Evolutionary conservation across 2,329 filamentous ascomycete genomes (phyloP).

Genomic region (Aspergillus pseudoglaucus): DNA sequence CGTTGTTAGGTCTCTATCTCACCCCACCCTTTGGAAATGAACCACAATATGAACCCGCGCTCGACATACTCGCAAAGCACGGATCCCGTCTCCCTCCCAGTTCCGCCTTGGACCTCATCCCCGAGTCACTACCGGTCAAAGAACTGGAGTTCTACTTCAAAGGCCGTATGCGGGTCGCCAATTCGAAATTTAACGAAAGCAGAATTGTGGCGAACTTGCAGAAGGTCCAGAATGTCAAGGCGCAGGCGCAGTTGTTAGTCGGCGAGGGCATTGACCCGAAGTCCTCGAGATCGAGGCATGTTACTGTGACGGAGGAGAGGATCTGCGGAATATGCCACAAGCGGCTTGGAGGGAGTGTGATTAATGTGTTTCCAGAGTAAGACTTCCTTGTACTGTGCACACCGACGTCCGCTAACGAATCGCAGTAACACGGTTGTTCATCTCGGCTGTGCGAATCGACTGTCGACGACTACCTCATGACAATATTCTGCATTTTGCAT

Average conservation of each 20-base stretch:
- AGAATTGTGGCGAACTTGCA: constrained; percentile 70
- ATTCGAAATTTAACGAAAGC: constrained; percentile 71
- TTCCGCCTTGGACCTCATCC: constrained; percentile 80
- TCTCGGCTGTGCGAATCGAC: constrained; percentile 63
- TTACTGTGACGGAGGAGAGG: constrained; percentile 78
- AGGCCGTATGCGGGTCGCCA: constrained; percentile 80
- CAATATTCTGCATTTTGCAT: constrained; percentile 8
- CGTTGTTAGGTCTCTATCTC: constrained; percentile 81
- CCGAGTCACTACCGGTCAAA: constrained; percentile 67
- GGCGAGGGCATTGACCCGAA: constrained; percentile 55
- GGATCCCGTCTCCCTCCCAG: constrained; percentile 83
- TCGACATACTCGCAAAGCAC: constrained; percentile 84
- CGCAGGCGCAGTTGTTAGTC: constrained; percentile 66
- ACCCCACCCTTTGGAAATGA: constrained; percentile 67
- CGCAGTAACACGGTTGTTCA: constrained; percentile 60
- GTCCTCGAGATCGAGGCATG: constrained; percentile 57
- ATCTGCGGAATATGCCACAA: constrained; percentile 93
- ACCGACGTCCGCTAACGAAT: constrained; percentile 12
- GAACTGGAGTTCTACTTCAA: constrained; percentile 87
- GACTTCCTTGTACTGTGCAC: constrained; percentile 20
- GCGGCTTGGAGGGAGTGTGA: constrained; percentile 80
- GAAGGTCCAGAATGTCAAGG: constrained; percentile 70
- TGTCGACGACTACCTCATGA: constrained; percentile 20
- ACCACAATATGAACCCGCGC: constrained; percentile 68
- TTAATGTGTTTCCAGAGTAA: constrained; percentile 81